Evolutionary conservation across 176 grass and related monocot genomes (phyloP), one percentile per base, ranked within the genome.

Genomic region (bread wheat (Triticum aestivum)): DNA sequence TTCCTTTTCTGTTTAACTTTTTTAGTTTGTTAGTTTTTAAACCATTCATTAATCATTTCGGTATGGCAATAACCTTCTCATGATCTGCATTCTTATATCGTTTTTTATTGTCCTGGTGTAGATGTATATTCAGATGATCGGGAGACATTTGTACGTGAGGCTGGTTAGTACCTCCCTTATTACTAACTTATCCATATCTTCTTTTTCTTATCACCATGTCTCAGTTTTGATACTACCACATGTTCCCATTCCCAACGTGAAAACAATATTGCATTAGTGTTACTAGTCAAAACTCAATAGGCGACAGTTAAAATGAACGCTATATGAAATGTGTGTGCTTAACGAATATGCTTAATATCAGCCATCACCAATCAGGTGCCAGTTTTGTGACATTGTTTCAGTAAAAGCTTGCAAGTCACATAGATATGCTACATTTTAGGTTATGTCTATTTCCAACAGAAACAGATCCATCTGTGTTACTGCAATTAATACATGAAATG

Each of bases 111-210:
- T 91, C 87, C 80, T 49, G n/a, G 9, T 85, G 59, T 87, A 98
- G 94, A 98, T 96, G 97, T 94, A 82, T 98, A 96, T 84, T 88
- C 94, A 81, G 97, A 98, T 88, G 94, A 96, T 39, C 90, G 62
- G 65, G 94, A 92, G 82, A 98, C 88, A 51, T 98, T 98, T 89
- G 85, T 87, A 65, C 88, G 92, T 0, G 97, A 98, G 64, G 94
- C 97, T 88, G 94, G 97, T 96, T 73, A 90, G 92, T 96, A 66
- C 69, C 37, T 64, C 18, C 75, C 30, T 75, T 61, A 65, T 73
- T 78, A 78, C 75, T 80, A 83, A 8, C 61, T 82, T 52, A 30
- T 83, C 21, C 7, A 61, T 76, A 62, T 1, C 61, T 68, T 35
- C 3, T 20, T 61, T 84, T 44, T 26, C 2, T 33, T 33, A 45